A percentile compares a stretch with the other conserved stretches of the same genome.
Conservation (phyloP, 1,139 yeast genomes). For the Kluyveromyces sp. region DNA sequence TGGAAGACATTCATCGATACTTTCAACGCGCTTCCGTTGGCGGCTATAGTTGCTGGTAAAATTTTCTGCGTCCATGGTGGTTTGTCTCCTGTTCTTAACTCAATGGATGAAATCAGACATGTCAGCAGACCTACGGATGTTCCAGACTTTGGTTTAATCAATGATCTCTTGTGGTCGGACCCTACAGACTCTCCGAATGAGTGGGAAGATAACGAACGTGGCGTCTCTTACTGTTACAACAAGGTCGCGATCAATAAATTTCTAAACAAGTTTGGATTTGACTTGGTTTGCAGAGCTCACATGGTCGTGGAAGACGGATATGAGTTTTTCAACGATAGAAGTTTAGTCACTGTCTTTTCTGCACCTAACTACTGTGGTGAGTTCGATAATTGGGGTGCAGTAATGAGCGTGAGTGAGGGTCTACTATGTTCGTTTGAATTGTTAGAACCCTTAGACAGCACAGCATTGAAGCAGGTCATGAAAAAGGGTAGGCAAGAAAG, state of each 20-base stretch:
- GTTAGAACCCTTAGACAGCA: constrained; percentile 86
- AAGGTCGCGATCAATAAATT: constrained; percentile 91
- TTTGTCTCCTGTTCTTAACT: constrained; percentile 79
- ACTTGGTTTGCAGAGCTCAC: constrained; percentile 92
- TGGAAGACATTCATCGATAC: constrained; percentile 94
- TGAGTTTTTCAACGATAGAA: constrained; percentile 90
- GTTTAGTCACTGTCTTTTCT: constrained; percentile 87
- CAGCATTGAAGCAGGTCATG: constrained; percentile 90
- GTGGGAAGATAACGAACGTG: constrained; percentile 98
- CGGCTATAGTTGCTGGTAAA: constrained; percentile 93
- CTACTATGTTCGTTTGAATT: constrained; percentile 86
- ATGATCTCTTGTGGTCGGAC: constrained; percentile 92
- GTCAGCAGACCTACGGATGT: constrained; percentile 95
- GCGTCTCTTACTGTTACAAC: constrained; percentile 93
- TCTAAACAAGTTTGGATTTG: constrained; percentile 80
- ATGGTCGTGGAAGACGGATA: constrained; percentile 99
- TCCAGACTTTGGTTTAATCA: constrained; percentile 88
- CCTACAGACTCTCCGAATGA: constrained; percentile 93
- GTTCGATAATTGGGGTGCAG: constrained; percentile 98
- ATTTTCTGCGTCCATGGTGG: constrained; percentile 98
- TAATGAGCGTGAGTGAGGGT: constrained; percentile 93
- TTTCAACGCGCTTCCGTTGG: constrained; percentile 87
- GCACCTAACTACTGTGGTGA: constrained; percentile 99
- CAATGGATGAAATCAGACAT: constrained; percentile 85
- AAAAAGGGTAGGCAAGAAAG: constrained; percentile 78